phyloP scores from a whole-genome alignment of 345 rosid species.

The Citrus sp. region DNA sequence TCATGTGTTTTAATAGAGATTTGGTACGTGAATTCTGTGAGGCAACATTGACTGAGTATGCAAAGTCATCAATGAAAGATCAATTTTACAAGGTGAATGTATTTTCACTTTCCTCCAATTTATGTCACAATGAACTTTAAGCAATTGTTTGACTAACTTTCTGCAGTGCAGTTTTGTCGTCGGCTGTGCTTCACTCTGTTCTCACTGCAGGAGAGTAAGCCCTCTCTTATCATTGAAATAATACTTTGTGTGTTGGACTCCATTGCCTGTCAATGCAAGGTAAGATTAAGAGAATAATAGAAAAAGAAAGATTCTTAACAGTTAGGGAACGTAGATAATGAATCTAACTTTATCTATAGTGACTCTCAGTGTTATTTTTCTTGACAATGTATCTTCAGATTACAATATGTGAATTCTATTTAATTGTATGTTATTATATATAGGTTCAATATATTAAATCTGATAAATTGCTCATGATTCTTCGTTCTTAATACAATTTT shows the following conservation, averaged over 20 bases:
- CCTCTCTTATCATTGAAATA: constrained; percentile 34
- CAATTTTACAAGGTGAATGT: constrained; percentile 60
- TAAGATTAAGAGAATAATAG: constrained; percentile 20
- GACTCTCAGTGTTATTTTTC: neutral
- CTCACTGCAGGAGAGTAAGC: constrained; percentile 29
- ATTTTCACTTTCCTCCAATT: neutral
- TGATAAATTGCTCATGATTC: too few relatives aligned
- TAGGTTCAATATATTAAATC: neutral
- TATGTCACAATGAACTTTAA: neutral
- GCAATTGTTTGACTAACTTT: constrained; percentile 14
- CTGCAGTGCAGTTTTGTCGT: constrained; percentile 57
- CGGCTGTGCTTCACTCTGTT: constrained; percentile 58
- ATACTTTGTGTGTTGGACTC: constrained; percentile 36
- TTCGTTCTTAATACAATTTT: too few relatives aligned
- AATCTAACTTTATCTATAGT: neutral
- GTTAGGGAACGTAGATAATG: neutral
- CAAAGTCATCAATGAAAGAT: constrained; percentile 51
- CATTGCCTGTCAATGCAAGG: constrained; percentile 53
- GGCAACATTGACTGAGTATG: constrained; percentile 46
- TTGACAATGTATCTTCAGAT: neutral
- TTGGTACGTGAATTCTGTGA: constrained; percentile 39
- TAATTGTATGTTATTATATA: neutral
- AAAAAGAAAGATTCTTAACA: neutral
- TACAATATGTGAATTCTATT: neutral
- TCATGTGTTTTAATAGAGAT: constrained; percentile 39